phyloP scores from a whole-genome alignment of 1,284 basidiomycete species.

The Pascua sp. region DNA sequence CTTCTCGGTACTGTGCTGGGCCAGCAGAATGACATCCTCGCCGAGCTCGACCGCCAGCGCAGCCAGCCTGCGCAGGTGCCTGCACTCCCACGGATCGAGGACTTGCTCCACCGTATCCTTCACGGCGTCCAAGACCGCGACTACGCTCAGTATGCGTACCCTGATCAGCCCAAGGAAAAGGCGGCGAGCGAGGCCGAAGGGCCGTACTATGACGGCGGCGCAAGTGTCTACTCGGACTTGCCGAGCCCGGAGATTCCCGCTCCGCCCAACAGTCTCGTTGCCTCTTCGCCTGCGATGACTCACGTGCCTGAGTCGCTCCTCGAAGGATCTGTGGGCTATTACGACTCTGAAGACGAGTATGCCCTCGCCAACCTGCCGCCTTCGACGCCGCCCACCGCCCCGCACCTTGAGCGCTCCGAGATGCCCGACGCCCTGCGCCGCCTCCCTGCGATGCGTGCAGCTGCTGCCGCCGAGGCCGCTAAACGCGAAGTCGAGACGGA shows the following conservation, averaged over 20 bases:
- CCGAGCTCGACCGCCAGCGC: constrained; percentile 22
- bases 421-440: not conserved
- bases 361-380: constrained; percentile 41
- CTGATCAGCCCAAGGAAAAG: not conserved
- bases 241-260: constrained; percentile 20
- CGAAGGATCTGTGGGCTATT: constrained; percentile 24
- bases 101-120: constrained; percentile 37
- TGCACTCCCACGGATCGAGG: constrained; percentile 34
- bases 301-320: constrained; percentile 30
- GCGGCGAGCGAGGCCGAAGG: constrained; percentile 17
- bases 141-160: not conserved
- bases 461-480: too few species aligned
- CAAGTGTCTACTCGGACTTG: constrained; percentile 34
- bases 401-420: not conserved
- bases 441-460: not conserved
- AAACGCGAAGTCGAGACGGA: too few species aligned
- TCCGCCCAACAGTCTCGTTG: constrained; percentile 32
- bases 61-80: not conserved
- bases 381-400: constrained; percentile 29
- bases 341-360: constrained; percentile 41
- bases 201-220: constrained; percentile 29
- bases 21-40: constrained; percentile 32
- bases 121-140: constrained; percentile 1
- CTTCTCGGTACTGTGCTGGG: constrained; percentile 40
- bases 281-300: constrained; percentile 1